A percentile compares a stretch with the other conserved stretches of the same genome.
Conservation (phyloP, 2,329 filamentous ascomycete species). For the Botryotinia convoluta region DNA sequence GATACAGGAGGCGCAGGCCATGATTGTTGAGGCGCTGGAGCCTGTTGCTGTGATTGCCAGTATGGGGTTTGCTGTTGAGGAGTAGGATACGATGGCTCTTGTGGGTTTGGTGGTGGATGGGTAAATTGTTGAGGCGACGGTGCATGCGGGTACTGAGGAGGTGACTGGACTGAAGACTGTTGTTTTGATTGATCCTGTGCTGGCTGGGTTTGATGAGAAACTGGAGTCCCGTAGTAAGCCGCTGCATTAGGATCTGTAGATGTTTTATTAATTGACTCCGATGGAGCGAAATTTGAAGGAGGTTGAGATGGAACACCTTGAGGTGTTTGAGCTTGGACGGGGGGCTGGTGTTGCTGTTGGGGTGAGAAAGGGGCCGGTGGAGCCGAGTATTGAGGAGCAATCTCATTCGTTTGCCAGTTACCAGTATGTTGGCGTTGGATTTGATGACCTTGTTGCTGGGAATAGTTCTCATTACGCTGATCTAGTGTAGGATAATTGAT, state of each 20-base stretch:
- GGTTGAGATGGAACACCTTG: slow-evolving; percentile 38
- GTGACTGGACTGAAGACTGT: slow-evolving; percentile 37
- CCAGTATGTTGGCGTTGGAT: slow-evolving; percentile 47
- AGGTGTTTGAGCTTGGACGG: slow-evolving; percentile 35
- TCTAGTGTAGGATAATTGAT: slow-evolving; percentile 29
- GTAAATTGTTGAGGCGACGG: slow-evolving; percentile 31
- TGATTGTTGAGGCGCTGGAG: slow-evolving; percentile 43
- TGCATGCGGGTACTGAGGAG: slow-evolving; percentile 37
- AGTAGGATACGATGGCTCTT: slow-evolving; percentile 27
- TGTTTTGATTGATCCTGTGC: slow-evolving; percentile 41
- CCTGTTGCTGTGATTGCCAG: slow-evolving; percentile 49
- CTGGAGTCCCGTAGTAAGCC: slow-evolving; percentile 54
- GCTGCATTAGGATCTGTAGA: slow-evolving; percentile 52
- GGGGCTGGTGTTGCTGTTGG: slow-evolving; percentile 30
- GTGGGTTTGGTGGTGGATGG: slow-evolving; percentile 31
- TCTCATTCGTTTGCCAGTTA: slow-evolving; percentile 47
- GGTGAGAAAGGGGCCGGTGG: slow-evolving; percentile 26
- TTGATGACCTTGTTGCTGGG: slow-evolving; percentile 45
- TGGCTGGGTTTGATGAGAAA: slow-evolving; percentile 43
- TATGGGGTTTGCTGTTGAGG: slow-evolving; percentile 44
- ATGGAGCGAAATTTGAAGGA: slow-evolving; percentile 36
- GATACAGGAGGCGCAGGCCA: slow-evolving; percentile 35
- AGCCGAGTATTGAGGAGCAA: slow-evolving; percentile 26
- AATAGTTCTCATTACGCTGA: slow-evolving; percentile 29
- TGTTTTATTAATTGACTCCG: slow-evolving; percentile 39